Percentiles rank a stretch among this genome's conserved stretches.
Evolutionary conservation across 805 yeast species (phyloP).

Genomic region (Candida gorgasii): DNA sequence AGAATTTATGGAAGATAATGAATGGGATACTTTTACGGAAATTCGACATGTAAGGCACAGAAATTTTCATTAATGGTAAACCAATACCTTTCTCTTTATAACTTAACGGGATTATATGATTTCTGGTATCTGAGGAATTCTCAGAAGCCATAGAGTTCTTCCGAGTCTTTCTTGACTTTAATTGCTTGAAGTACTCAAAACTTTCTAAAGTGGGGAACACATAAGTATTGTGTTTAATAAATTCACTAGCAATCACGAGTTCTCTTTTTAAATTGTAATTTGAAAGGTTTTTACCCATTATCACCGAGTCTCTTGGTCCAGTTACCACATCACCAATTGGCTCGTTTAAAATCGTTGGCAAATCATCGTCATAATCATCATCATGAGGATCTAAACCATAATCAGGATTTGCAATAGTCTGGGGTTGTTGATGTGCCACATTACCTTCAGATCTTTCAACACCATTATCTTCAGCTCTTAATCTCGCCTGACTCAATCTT

Average conservation of each 20-base stretch:
- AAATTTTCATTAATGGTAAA: conserved; percentile 36
- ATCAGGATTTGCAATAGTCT: not conserved
- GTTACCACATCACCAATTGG: conserved; percentile 9
- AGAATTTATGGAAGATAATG: conserved; percentile 30
- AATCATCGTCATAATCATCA: conserved; percentile 19
- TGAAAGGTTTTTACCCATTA: conserved; percentile 17
- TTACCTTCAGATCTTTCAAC: not conserved
- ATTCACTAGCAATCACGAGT: conserved; percentile 32
- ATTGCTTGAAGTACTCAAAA: conserved; percentile 28
- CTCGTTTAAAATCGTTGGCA: conserved; percentile 23
- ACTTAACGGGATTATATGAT: conserved; percentile 33
- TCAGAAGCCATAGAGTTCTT: conserved; percentile 19
- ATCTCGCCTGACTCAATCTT: conserved; percentile 17
- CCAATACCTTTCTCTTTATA: conserved; percentile 35
- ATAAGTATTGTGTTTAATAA: conserved; percentile 28
- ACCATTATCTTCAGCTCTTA: conserved; percentile 7
- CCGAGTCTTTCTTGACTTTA: conserved; percentile 25
- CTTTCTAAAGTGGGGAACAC: conserved; percentile 33
- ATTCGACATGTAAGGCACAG: conserved; percentile 36
- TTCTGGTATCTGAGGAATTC: conserved; percentile 25
- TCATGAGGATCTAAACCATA: not conserved
- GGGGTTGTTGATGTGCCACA: not conserved
- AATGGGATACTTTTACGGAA: conserved; percentile 37
- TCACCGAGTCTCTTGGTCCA: conserved; percentile 10
- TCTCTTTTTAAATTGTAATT: conserved; percentile 29